Base-by-base conservation (phyloP, 2,329 filamentous ascomycete species). In the Aspergillus sp. region DNA sequence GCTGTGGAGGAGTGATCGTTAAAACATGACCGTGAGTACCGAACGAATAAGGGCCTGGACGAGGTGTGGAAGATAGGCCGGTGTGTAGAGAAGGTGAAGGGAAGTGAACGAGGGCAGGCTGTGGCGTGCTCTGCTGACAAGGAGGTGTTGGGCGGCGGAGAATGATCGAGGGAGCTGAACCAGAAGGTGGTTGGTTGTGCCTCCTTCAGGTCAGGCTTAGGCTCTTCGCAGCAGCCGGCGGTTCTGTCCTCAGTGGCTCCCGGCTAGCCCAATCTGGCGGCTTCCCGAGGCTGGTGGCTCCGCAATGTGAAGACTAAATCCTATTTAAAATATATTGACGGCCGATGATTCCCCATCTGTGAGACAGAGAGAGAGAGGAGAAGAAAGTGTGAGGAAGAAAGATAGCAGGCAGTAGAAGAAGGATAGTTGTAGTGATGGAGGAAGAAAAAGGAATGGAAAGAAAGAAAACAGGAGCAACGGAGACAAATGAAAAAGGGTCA, bases 91-190 rank as follows among this genome's bases (percentile, higher is more conserved):
- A 36, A 36, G 57, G 27, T 62, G 55, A 57, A 52, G 25, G 52
- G 32, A 36, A 53, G 54, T 50, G 53, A 55, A 38, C 41, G 50
- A 56, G 47, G 39, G 49, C 42, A 62, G 50, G 48, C 53, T 51
- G 65, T 64, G 65, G 66, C 64, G 66, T 64, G 66, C 54, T 67
- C 67, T 69, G 70, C 70, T 72, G 70, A 72, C 69, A 68, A 71
- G 70, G 69, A 68, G 63, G 66, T 67, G 66, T 66, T 70, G 68
- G 66, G 69, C 59, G 66, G 66, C 61, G 62, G 62, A 62, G 65
- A 48, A 62, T 47, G 30, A 61, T 62, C 55, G 63, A 66, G 61
- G 64, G 51, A 42, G 51, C 23, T 41, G 61, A 64, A 61, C 54
- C 58, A 36, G 59, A 59, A 62, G 65, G 62, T 62, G 65, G 65